Base-by-base conservation (phyloP, 2,329 filamentous ascomycete genomes). In the Ophiostoma ips region DNA sequence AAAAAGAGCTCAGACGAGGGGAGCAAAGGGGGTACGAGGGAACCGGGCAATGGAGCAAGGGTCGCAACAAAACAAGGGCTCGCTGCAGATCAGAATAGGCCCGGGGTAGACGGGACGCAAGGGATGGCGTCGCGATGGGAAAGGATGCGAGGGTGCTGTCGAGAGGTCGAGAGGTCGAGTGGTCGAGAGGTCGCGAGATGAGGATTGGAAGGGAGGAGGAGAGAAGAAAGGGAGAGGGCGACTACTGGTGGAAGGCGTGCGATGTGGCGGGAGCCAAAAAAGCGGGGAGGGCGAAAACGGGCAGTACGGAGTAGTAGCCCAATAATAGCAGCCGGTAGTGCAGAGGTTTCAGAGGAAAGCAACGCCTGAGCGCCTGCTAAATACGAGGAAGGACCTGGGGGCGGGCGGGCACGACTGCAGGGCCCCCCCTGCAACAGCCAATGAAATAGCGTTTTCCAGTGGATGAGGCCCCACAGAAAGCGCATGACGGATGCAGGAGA, bases 181-280 rank as follows among this genome's bases (percentile, higher is more conserved):
- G 16, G 35, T 16, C 15, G 35, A 37, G 37, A 21, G 18, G 11
- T 11, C 16, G 16, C 11, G 38, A 43, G 40, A 16, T 16, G 40
- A 30, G 24, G 5, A 13, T 41, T 41, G 38, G 9, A 16, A 43
- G 40, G 21, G 40, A 43, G 38, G 11, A 5, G 11, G 13, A 43
- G 12, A 40, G 37, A 12, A 24, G 13, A 24, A 16, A n/a, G n/a
- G n/a, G 24, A 8, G 24, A 28, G 24, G 24, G 24, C 24, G 24
- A 28, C 5, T 28, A 28, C 24, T 59, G 37, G 56, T 50, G 52
- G 49, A 47, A 52, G 58, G 55, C 49, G 57, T 53, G 53, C n/a
- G n/a, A n/a, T n/a, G n/a, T n/a, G 31, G 21, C 19, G 44, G 19
- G 21, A 43, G 38, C 13, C 38, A 41, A 41, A 36, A 10, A 35